Conservation (phyloP, 192 early-diverging fungal genomes). For the Coemansia sp. region DNA sequence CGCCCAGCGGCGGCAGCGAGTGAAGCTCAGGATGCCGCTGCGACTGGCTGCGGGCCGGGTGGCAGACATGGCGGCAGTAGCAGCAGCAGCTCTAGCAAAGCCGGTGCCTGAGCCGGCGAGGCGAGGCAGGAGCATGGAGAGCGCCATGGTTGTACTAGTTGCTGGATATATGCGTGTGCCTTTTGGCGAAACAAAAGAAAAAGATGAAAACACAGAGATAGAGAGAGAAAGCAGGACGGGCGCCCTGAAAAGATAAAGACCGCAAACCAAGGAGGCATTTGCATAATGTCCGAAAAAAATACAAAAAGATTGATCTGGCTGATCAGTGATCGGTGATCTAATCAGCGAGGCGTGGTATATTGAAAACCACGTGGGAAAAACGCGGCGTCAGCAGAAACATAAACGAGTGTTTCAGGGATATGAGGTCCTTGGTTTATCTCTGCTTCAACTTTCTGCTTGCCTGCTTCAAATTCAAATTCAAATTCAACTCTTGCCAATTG, state of each 20-base stretch:
- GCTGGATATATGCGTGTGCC: background rate
- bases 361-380: slow-evolving; percentile 2
- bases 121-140: slow-evolving; percentile 39
- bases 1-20: slow-evolving; percentile 35
- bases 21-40: background rate
- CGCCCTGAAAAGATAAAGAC: background rate
- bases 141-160: slow-evolving; percentile 15
- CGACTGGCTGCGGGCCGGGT: background rate
- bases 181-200: background rate
- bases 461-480: no score
- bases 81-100: background rate
- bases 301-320: slow-evolving; percentile 1
- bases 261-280: background rate
- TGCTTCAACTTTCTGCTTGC: no score
- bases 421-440: no score
- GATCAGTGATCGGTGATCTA: background rate
- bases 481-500: no score
- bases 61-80: slow-evolving; percentile 2
- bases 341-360: background rate
- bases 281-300: background rate
- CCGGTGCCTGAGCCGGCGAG: slow-evolving; percentile 16
- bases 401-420: no score
- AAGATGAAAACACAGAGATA: background rate
- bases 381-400: no score
- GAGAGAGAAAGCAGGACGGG: background rate